Evolutionary conservation across 1,139 yeast genomes (phyloP).

Genomic region (Yamadazyma siamensis): DNA sequence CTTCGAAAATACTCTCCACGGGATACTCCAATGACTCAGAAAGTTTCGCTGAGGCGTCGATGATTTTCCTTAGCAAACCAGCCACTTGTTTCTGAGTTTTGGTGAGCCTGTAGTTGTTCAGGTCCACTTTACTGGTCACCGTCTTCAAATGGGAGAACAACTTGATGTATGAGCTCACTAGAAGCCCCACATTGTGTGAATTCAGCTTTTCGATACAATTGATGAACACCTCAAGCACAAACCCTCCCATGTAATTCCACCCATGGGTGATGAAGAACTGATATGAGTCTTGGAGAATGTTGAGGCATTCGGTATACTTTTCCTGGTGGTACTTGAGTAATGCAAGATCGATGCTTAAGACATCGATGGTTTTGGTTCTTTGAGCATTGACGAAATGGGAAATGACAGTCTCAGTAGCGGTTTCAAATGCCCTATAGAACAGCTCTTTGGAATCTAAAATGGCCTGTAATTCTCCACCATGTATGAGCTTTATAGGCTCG

Average conservation of each 20-base stretch:
- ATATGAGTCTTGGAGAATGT: slow-evolving; percentile 64
- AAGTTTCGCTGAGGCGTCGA: slow-evolving; percentile 17
- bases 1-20: slow-evolving; percentile 27
- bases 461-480: slow-evolving; percentile 7
- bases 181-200: slow-evolving; percentile 19
- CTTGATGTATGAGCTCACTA: slow-evolving; percentile 31
- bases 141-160: slow-evolving; percentile 29
- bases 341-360: slow-evolving; percentile 80
- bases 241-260: slow-evolving; percentile 71
- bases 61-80: slow-evolving; percentile 20
- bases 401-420: slow-evolving; percentile 41
- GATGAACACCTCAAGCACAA: slow-evolving; percentile 61
- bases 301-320: slow-evolving; percentile 58
- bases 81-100: slow-evolving; percentile 20
- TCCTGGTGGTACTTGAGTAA: slow-evolving; percentile 57
- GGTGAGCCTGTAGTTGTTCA: slow-evolving; percentile 26
- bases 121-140: slow-evolving; percentile 19
- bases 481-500: background rate
- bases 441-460: slow-evolving; percentile 15
- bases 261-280: slow-evolving; percentile 63
- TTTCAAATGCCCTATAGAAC: slow-evolving; percentile 25
- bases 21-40: slow-evolving; percentile 22
- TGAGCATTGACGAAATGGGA: slow-evolving; percentile 45
- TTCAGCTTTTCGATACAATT: slow-evolving; percentile 58
- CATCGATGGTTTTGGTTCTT: slow-evolving; percentile 64